Evolutionary conservation across 768 basidiomycete genomes (phyloP).

Genomic region (Tulasnella sp.): DNA sequence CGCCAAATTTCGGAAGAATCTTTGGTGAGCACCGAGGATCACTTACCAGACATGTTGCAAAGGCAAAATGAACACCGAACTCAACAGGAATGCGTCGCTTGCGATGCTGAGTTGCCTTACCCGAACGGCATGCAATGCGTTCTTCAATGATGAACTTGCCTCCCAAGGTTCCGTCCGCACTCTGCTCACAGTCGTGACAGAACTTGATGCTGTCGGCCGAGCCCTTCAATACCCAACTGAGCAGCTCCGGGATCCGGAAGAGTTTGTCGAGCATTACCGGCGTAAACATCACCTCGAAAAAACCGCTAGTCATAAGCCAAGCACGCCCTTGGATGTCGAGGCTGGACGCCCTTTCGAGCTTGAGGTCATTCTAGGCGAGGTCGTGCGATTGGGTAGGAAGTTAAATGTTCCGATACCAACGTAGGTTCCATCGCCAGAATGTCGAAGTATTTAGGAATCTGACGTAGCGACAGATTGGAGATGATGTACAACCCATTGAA

Average conservation of each 20-base stretch:
- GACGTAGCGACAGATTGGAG: neutral
- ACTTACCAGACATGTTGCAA: neutral
- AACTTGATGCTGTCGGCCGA: slow-evolving; percentile 7
- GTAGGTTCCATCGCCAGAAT: neutral
- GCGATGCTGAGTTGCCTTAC: slow-evolving; percentile 53
- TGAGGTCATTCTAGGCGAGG: slow-evolving; percentile 26
- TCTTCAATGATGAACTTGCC: slow-evolving; percentile 50
- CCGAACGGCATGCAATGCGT: slow-evolving; percentile 47
- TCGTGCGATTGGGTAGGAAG: neutral
- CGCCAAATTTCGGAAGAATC: slow-evolving; percentile 58
- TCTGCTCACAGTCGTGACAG: neutral
- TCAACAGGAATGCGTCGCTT: slow-evolving; percentile 49
- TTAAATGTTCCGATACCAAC: slow-evolving; percentile 14
- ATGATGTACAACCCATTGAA: slow-evolving; percentile 12
- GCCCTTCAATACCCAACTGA: neutral
- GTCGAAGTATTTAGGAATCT: neutral
- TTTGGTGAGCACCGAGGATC: slow-evolving; percentile 43
- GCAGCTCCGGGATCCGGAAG: neutral
- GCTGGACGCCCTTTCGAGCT: slow-evolving; percentile 20
- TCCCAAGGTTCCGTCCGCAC: neutral
- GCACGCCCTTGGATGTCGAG: slow-evolving; percentile 23
- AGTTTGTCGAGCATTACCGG: neutral
- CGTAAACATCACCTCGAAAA: neutral
- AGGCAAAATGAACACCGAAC: neutral
- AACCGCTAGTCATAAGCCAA: slow-evolving; percentile 4